Evolutionary conservation across 164 flowering plant species (phyloP), one percentile per base, ranked within the genome.

Genomic region (Chimonanthus praecox): DNA sequence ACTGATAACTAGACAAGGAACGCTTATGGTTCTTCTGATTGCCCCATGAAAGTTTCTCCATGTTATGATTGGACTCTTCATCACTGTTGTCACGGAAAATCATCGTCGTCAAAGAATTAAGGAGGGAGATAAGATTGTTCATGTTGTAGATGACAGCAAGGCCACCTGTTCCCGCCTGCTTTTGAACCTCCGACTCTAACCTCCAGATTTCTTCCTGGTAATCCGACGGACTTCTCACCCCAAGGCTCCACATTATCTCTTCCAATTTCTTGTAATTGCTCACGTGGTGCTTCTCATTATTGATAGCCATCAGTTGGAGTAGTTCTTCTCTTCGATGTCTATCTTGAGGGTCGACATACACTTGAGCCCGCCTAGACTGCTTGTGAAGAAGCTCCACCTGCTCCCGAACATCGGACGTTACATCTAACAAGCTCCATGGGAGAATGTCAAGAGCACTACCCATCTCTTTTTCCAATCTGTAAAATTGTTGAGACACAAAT

Each of bases 151-250:
- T 84, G 48, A 83, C 94, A 1, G 84, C 73, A 2, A 89, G 84
- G 58, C 92, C 91, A 7, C 92, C 97, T 5, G 92, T 89, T 13
- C 96, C 93, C 9, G 92, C 93, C 77, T 91, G 93, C 75, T 86
- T 86, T 79, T 73, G 78, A 6, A 82, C 86, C 80, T 91, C 92
- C 33, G 78, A 83, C 73, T 88, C 90, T 16, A 91, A 81, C 75
- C 83, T 80, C 33, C 75, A 71, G 11, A 88, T 85, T 69, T 89
- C 94, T 71, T 78, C 85, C 7, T 86, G 82, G 65, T 79, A 88
- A 64, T 89, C 89, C 3, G 68, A 5, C 6, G 78, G 60, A 33
- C 16, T 83, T 73, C 70, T 85, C 82, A 89, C 75, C 4, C 92
- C 90, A 69, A 86, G 82, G 69, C 76, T 74, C 71, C 79, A 61